Evolutionary conservation across 306 rosid genomes (phyloP), one percentile per base, ranked within the genome.

Genomic region (Quercus aquifolioides): DNA sequence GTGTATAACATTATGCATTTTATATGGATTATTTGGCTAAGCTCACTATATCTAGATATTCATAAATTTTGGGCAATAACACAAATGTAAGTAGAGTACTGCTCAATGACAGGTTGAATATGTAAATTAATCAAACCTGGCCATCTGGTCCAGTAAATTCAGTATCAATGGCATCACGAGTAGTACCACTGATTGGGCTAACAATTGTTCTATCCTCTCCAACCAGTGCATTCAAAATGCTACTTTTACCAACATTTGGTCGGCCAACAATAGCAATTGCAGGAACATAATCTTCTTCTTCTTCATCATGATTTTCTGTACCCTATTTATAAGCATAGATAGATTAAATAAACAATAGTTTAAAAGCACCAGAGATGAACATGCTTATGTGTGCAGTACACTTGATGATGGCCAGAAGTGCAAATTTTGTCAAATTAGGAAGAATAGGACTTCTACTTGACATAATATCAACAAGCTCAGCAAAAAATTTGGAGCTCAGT

Each of bases 111-210:
- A 67, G 28, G 14, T 4, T 7, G 30, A 62, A 64, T 56, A 6
- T 20, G 74, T 55, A 46, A 83, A 69, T 23, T 72, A 85, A 82
- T 57, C 91, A 85, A 85, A 95, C 99, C 99, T 92, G 92, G 85
- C 97, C 97, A 84, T 91, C 98, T 78, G 86, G 88, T 71, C 92
- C 96, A 73, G 86, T 88, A 89, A 90, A 95, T 74, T 91, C 98
- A 74, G 94, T 92, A 87, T 95, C 99, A 83, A 95, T 92, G 56
- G 99, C 99, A 88, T 95, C 99, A 62, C 99, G 99, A n/a, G 98
- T 95, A 38, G 99, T 95, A 81, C 99, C 99, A 81, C 99, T 95
- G 92, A 95, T 76, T 28, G 99, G 99, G 88, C 99, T 95, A 78
- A 95, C 99, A 81, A 95, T 95, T 55, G 98, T 91, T 85, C 98